phyloP scores from a whole-genome alignment of 768 basidiomycete species.

The Phaeolepiota aurea region DNA sequence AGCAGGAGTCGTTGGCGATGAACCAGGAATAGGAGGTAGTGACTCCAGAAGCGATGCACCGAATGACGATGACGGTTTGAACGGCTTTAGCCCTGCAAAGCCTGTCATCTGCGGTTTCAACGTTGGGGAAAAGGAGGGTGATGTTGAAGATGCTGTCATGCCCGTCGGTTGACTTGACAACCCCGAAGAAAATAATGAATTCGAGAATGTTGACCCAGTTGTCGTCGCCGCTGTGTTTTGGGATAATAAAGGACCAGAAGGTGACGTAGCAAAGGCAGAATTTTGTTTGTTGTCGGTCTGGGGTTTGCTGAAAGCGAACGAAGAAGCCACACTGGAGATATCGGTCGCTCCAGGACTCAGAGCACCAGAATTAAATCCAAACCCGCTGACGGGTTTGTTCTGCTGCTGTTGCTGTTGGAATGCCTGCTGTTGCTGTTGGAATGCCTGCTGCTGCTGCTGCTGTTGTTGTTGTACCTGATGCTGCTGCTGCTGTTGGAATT shows the following conservation, averaged over 20 bases:
- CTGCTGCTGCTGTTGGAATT: background rate
- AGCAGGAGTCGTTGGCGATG: constrained; percentile 39
- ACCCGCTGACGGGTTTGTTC: constrained; percentile 9
- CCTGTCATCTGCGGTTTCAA: constrained; percentile 42
- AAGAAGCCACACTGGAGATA: constrained; percentile 66
- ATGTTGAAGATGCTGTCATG: constrained; percentile 15
- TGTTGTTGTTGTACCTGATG: constrained; percentile 10
- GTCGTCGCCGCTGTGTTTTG: constrained; percentile 24
- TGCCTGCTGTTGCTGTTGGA: constrained; percentile 10
- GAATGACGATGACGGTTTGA: constrained; percentile 78
- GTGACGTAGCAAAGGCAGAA: constrained; percentile 7
- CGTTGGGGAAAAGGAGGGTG: constrained; percentile 18
- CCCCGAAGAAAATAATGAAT: constrained; percentile 37
- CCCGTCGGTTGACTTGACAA: constrained; percentile 35
- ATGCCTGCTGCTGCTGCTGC: constrained; percentile 18
- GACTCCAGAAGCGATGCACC: constrained; percentile 68
- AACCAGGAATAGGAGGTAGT: constrained; percentile 66
- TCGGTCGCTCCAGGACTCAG: constrained; percentile 40
- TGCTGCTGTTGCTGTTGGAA: constrained; percentile 13
- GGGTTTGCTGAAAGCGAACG: constrained; percentile 41
- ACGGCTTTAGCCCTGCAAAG: constrained; percentile 61
- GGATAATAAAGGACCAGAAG: constrained; percentile 13
- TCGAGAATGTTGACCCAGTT: constrained; percentile 36
- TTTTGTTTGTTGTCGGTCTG: constrained; percentile 7
- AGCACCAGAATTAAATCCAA: constrained; percentile 28